phyloP scores from a whole-genome alignment of 1,139 yeast species.

The Candida anutae region DNA sequence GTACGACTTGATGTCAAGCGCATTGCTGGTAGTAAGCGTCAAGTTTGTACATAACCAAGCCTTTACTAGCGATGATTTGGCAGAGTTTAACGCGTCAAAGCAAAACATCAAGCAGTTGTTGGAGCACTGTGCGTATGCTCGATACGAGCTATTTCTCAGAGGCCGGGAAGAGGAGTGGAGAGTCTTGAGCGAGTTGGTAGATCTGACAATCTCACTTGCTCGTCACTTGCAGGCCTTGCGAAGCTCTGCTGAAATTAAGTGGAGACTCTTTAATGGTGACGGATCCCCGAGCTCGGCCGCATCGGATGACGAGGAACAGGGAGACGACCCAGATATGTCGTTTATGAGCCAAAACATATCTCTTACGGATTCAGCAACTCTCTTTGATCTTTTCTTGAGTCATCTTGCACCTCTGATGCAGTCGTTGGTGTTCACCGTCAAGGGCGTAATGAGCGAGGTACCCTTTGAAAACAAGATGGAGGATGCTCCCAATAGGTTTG shows the following conservation, averaged over 20 bases:
- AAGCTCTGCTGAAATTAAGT: slow-evolving; percentile 62
- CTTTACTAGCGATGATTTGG: slow-evolving; percentile 29
- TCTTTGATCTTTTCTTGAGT: slow-evolving; percentile 59
- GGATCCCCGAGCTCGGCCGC: slow-evolving; percentile 3
- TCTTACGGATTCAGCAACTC: slow-evolving; percentile 17
- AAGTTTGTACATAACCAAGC: slow-evolving; percentile 49
- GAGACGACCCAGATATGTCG: background rate
- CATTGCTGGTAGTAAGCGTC: slow-evolving; percentile 42
- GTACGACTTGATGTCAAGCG: slow-evolving; percentile 45
- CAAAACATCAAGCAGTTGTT: slow-evolving; percentile 32
- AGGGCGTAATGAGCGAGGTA: slow-evolving; percentile 51
- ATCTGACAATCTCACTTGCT: slow-evolving; percentile 44
- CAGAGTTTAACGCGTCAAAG: slow-evolving; percentile 31
- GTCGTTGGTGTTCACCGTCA: slow-evolving; percentile 57
- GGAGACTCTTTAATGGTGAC: slow-evolving; percentile 37
- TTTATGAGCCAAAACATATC: too few relatives aligned
- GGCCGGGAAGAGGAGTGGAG: slow-evolving; percentile 53
- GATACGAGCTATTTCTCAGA: slow-evolving; percentile 45
- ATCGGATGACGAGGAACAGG: slow-evolving; percentile 8
- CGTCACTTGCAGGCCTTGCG: slow-evolving; percentile 61
- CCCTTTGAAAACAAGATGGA: slow-evolving; percentile 41
- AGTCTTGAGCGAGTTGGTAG: slow-evolving; percentile 39
- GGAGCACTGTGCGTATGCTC: slow-evolving; percentile 49
- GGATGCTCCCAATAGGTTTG: slow-evolving; percentile 21
- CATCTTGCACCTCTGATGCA: slow-evolving; percentile 68